Conservation (phyloP, 305 asterid species). For the Plantago coronopus region DNA sequence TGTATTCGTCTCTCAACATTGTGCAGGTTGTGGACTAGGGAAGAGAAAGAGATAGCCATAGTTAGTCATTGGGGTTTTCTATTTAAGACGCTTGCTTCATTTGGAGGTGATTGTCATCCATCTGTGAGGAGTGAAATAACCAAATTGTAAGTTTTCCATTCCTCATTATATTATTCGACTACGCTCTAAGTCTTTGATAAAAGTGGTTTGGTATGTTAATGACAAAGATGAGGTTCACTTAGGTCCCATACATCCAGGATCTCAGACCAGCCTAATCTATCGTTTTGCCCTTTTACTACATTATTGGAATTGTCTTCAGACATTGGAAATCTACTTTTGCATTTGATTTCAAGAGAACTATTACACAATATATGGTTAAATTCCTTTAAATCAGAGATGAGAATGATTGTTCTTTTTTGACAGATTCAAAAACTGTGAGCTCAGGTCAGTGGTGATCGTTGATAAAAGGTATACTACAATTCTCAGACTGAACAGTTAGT, state of each 20-base stretch:
- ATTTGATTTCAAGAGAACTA: too few relatives aligned
- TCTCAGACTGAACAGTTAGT: background rate
- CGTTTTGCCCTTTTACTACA: background rate
- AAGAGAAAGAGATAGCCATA: slow-evolving; percentile 62
- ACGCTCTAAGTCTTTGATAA: too few relatives aligned
- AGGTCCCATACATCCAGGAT: background rate
- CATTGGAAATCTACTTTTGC: background rate
- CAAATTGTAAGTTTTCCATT: slow-evolving; percentile 37
- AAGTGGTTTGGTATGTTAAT: too few relatives aligned
- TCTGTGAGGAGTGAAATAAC: slow-evolving; percentile 43
- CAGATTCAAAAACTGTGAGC: slow-evolving; percentile 23
- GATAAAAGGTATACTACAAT: slow-evolving; percentile 18
- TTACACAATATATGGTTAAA: background rate
- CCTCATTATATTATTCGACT: too few relatives aligned
- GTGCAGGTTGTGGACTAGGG: slow-evolving; percentile 52
- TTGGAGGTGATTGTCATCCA: slow-evolving; percentile 52
- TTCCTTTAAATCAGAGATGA: background rate
- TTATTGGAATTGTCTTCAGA: background rate
- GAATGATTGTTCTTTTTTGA: background rate
- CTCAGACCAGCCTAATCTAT: background rate
- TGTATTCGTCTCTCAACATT: background rate
- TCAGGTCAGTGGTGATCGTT: slow-evolving; percentile 15
- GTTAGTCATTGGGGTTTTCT: slow-evolving; percentile 59
- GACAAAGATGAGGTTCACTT: background rate
- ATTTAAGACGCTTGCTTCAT: slow-evolving; percentile 36